These are phyloP conservation scores for Ganoderma multipileum DNA, from an alignment of 1,284 basidiomycete species.

Conservation along the genomic window DNA sequence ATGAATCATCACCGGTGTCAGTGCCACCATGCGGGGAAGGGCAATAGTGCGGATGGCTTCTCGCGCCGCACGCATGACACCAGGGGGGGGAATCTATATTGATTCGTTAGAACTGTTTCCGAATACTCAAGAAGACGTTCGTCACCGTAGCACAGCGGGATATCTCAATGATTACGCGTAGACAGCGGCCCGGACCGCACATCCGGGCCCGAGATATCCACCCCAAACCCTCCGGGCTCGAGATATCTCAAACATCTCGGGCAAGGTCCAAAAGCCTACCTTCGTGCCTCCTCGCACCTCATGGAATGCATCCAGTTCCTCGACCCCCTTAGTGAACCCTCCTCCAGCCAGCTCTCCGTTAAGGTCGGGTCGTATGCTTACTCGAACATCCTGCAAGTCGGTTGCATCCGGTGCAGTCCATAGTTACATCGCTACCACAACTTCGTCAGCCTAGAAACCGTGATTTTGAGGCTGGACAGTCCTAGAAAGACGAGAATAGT, in stretches of 20 bases:
- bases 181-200: too few relatives aligned
- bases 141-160: background rate
- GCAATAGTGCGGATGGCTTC: background rate
- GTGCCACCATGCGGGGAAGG: background rate
- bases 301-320: too few relatives aligned
- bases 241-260: background rate
- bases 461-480: too few relatives aligned
- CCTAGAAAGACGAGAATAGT: too few relatives aligned
- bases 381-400: too few relatives aligned
- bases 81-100: background rate
- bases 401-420: too few relatives aligned
- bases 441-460: too few relatives aligned
- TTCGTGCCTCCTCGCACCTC: background rate
- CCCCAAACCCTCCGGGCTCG: background rate
- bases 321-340: too few relatives aligned
- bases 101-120: background rate
- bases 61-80: background rate
- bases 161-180: background rate
- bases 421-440: too few relatives aligned
- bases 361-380: too few relatives aligned
- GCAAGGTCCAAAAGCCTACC: background rate
- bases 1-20: background rate
- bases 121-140: background rate
- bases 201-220: too few relatives aligned
- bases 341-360: too few relatives aligned